Conservation (phyloP, 2,329 filamentous ascomycete species). For the Didymella pomorum region DNA sequence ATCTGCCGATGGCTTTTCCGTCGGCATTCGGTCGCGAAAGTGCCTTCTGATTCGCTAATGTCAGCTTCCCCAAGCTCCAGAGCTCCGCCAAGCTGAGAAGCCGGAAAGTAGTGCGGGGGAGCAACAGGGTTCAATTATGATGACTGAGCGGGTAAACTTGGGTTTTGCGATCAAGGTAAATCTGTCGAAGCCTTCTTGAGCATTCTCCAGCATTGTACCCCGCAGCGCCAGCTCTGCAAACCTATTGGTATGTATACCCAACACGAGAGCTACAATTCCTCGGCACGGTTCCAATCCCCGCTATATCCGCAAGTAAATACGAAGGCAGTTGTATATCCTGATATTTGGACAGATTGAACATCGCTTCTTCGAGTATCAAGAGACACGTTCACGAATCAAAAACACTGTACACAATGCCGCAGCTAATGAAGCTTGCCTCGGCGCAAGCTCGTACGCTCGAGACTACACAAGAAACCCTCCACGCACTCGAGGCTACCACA, state of each 20-base stretch:
- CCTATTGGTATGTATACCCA: not conserved
- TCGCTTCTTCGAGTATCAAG: not conserved
- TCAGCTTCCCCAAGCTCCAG: conserved; percentile 8
- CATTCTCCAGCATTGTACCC: not conserved
- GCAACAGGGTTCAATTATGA: not conserved
- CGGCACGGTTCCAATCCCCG: not conserved
- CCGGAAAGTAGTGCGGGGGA: conserved; percentile 10
- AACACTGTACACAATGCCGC: conserved; percentile 45
- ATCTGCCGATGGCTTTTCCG: conserved; percentile 9
- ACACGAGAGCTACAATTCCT: not conserved
- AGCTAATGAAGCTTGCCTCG: conserved; percentile 58
- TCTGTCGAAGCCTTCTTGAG: not conserved
- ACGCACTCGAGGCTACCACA: conserved; percentile 70
- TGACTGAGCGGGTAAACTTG: not conserved
- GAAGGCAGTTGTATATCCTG: not conserved
- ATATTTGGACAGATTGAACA: not conserved
- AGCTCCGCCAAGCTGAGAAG: conserved; percentile 5
- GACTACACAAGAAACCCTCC: conserved; percentile 67
- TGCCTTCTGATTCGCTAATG: conserved; percentile 15
- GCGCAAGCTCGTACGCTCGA: conserved; percentile 59
- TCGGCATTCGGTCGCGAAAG: conserved; percentile 2
- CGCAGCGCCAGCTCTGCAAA: not conserved
- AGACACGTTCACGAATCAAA: not conserved
- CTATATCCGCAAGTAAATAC: not conserved
- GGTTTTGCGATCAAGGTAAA: not conserved